Base-by-base conservation (phyloP, 257 asterid genomes). In the Lavandula angustifolia region DNA sequence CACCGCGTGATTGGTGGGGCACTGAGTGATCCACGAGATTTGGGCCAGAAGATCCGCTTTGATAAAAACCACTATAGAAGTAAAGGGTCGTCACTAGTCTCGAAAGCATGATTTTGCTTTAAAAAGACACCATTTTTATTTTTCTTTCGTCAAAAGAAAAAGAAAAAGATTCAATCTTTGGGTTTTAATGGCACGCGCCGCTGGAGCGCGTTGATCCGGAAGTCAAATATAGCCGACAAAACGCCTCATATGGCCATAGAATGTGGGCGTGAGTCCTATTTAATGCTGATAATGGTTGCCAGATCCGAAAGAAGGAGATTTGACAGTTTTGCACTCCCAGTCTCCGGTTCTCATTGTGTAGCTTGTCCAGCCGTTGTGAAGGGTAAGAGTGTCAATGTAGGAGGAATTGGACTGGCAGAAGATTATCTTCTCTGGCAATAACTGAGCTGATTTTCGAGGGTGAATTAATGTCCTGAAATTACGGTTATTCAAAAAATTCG, bases 111-210 rank as follows among this genome's bases (percentile, higher is more conserved):
- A 55, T 66, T 48, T 17, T 32, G 71, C 67, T 60, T 40, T 63
- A 77, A 66, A 77, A 70, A 73, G 82, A 78, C 77, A 52, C 59
- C 66, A 61, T 49, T 73, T 73, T 69, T 42, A 38, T 60, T 50
- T 54, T 60, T 22, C 55, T 37, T 44, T 51, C 49, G 31, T 51
- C 27, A 56, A 49, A 53, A 41, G 32, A 50, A 51, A 40, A 64
- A 16, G 8, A 22, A 32, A 47, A 53, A 62, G 43, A 69, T 53
- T 54, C 65, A 60, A 32, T n/a, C 13, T 62, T 54, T 16, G 5
- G 65, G 16, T 6, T 12, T 29, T 50, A 27, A 29, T 2, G 2
- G 2, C 82, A 78, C 82, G 82, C 76, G 68, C 71, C 72, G 3
- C 0, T 34, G 66, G 0, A 58, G 76, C 62, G 37, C 76, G 82